Conservation (phyloP, 2,329 filamentous ascomycete species). For the Akanthomyces dipterigenus region DNA sequence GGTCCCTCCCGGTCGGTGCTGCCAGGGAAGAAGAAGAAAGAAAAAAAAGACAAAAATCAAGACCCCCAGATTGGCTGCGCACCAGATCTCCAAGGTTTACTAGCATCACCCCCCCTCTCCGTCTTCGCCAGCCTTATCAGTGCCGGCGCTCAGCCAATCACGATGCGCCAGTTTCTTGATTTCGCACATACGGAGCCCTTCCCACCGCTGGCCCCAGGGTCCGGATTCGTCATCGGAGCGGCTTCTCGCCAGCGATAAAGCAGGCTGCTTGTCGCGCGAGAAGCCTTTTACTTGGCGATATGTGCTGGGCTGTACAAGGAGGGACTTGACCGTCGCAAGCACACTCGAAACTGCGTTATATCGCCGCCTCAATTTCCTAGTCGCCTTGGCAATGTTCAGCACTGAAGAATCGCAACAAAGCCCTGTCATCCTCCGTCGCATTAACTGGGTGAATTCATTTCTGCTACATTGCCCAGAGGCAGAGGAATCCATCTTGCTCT, state of each 20-base stretch:
- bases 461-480: neutral
- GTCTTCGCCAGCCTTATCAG: slow-evolving; percentile 13
- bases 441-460: neutral
- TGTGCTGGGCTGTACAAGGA: neutral
- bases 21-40: neutral
- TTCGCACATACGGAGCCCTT: neutral
- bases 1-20: slow-evolving; percentile 3
- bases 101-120: slow-evolving; percentile 1
- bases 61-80: neutral
- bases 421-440: neutral
- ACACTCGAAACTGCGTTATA: neutral
- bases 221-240: slow-evolving; percentile 13
- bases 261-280: neutral
- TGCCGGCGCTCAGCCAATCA: slow-evolving; percentile 12
- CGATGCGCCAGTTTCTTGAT: neutral
- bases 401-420: neutral
- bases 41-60: neutral
- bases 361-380: neutral
- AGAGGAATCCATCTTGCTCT: neutral
- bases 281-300: neutral
- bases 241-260: neutral
- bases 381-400: neutral
- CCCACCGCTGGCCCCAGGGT: neutral
- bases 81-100: slow-evolving; percentile 8
- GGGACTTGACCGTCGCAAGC: neutral